Evolutionary conservation across 2,329 filamentous ascomycete species (phyloP).

Genomic region (Parastagonospora avenae): DNA sequence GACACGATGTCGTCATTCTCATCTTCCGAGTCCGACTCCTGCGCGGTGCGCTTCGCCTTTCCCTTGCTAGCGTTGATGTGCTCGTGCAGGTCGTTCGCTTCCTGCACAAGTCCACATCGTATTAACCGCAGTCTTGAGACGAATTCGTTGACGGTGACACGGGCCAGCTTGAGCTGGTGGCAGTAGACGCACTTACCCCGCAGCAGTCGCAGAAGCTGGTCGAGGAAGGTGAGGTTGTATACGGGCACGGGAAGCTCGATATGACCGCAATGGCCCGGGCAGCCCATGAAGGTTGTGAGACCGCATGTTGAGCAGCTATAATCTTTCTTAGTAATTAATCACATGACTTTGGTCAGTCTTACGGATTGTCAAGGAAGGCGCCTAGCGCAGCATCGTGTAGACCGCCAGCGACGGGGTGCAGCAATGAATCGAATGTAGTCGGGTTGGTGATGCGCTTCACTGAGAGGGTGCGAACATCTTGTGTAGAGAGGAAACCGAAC

Average conservation of each 20-base stretch:
- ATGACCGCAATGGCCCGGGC: constrained; percentile 92
- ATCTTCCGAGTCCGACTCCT: constrained; percentile 65
- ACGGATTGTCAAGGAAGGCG: constrained; percentile 85
- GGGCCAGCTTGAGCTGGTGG: constrained; percentile 80
- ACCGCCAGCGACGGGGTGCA: constrained; percentile 87
- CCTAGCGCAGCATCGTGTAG: constrained; percentile 92
- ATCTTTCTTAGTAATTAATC: constrained; percentile 9
- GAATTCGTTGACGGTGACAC: constrained; percentile 76
- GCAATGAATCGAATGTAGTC: constrained; percentile 88
- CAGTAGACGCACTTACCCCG: constrained; percentile 91
- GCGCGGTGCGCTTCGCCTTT: constrained; percentile 45
- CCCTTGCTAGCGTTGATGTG: constrained; percentile 50
- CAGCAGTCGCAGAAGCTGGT: constrained; percentile 83
- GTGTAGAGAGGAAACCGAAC: constrained; percentile 80
- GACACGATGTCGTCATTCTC: constrained; percentile 63
- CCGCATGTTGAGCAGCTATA: constrained; percentile 89
- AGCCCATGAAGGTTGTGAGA: constrained; percentile 72
- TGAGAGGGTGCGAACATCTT: constrained; percentile 86
- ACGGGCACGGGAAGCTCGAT: constrained; percentile 92
- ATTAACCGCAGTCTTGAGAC: constrained; percentile 84
- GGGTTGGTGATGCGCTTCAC: constrained; percentile 94
- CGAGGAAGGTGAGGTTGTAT: constrained; percentile 96
- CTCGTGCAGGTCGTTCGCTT: constrained; percentile 61
- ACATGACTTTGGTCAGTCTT: constrained; percentile 45
- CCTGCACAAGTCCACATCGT: constrained; percentile 78